phyloP scores from a whole-genome alignment of 73 alveolate genomes.

The Paramecium bursaria region DNA sequence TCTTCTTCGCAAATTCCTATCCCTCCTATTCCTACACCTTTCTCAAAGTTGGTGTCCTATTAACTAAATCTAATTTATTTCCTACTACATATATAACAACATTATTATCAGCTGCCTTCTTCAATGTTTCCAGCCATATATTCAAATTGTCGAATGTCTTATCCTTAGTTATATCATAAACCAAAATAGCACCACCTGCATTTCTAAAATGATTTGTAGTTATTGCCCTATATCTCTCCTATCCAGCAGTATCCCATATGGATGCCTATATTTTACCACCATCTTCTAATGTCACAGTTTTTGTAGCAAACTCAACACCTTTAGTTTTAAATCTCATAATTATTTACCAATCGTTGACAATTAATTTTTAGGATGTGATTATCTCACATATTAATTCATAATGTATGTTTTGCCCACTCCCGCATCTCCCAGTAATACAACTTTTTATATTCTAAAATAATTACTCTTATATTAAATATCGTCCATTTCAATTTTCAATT shows the following conservation, averaged over 20 bases:
- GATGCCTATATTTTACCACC: constrained; percentile 85
- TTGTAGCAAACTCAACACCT: constrained; percentile 87
- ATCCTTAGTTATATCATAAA: constrained; percentile 90
- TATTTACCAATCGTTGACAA: constrained; percentile 56
- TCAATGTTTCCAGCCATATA: constrained; percentile 86
- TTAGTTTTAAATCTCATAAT: constrained; percentile 61
- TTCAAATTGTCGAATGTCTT: constrained; percentile 82
- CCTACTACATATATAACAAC: constrained; percentile 85
- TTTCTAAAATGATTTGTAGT: constrained; percentile 92
- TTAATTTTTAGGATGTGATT: constrained; percentile 39
- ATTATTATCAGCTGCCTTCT: constrained; percentile 86
- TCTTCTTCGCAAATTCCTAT: constrained; percentile 72
- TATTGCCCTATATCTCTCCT: constrained; percentile 86
- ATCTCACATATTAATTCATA: constrained; percentile 66
- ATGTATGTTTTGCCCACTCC: constrained; percentile 87
- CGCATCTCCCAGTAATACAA: constrained; percentile 82
- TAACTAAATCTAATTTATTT: constrained; percentile 83
- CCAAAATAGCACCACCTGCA: constrained; percentile 95
- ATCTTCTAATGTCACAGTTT: constrained; percentile 80
- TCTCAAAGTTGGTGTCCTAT: constrained; percentile 76
- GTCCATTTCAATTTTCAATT: constrained; percentile 33
- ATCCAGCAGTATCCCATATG: constrained; percentile 94
- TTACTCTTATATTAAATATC: constrained; percentile 1
- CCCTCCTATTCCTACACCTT: constrained; percentile 79
- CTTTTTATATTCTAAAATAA: constrained; percentile 61